Base-by-base conservation (phyloP, 768 basidiomycete species). In the Serendipita sp. region DNA sequence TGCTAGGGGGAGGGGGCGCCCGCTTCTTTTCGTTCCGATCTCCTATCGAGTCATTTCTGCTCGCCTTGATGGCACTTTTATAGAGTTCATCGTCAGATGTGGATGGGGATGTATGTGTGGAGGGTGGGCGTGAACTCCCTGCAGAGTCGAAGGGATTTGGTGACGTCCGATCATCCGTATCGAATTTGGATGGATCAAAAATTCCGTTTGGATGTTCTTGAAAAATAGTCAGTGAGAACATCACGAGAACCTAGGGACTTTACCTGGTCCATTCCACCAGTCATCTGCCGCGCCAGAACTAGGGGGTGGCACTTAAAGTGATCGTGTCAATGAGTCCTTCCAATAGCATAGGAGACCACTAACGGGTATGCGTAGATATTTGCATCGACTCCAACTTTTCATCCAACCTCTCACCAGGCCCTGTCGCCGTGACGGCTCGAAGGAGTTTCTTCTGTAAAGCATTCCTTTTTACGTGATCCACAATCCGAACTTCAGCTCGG, bases 81-180 rank as follows among this genome's bases (percentile, higher is more conserved):
- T 89, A 92, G 20, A 92, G 74, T 68, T 90, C 88, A 69, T 92
- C 90, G 66, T 92, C 90, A 1, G 87, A 88, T 5, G 87, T 86
- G 5, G 90, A 86, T 4, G 86, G 85, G 2, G 85, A 88, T 2
- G 85, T 62, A 48, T 61, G 63, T 13, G 58, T 44, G 24, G 61
- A 61, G 13, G 64, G 86, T 34, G 83, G 66, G 3, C 85, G 78
- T 0, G 86, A 87, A 44, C 82, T 80, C 53, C 71, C 71, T 2
- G 82, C 78, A 24, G 84, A 85, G 67, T 88, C 85, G 67, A 90
- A 91, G 0, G 90, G 90, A 69, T 91, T 90, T 62, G 69, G 50
- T 16, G 70, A 65, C 20, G 66, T 66, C 11, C 24, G 64, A 61
- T 53, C 70, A 72, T 44, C 74, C 71, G 62, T 74, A 78, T 62